Conservation (phyloP, 345 rosid genomes). For the Psidium guajava region DNA sequence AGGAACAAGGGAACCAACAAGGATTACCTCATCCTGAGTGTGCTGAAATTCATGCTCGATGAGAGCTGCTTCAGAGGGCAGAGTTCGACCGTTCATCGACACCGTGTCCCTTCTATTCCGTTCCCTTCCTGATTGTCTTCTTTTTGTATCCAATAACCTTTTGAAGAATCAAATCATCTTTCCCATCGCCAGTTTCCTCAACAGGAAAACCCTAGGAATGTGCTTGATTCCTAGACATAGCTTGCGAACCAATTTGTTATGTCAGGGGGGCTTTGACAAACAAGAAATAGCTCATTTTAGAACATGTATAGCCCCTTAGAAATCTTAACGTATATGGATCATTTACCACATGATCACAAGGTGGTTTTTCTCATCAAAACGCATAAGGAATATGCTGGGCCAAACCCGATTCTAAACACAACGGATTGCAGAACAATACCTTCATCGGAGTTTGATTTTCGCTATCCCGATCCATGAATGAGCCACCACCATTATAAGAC, state of each 20-base stretch:
- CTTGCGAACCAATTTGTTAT: conserved; percentile 55
- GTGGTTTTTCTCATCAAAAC: neutral
- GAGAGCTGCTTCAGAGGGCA: neutral
- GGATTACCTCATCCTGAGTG: neutral
- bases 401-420: neutral
- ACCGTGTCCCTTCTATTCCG: neutral
- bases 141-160: neutral
- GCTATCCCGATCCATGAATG: neutral
- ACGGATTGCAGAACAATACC: conserved; percentile 3
- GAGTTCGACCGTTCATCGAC: neutral
- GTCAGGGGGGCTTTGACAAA: conserved; percentile 46
- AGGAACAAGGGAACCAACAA: neutral
- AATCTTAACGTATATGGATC: neutral
- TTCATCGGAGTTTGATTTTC: neutral
- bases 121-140: no score
- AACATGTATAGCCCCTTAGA: neutral
- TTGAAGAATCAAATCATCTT: conserved; percentile 6
- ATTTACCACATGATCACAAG: neutral
- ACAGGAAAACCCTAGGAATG: conserved; percentile 9
- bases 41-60: neutral
- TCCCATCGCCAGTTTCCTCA: conserved; percentile 13
- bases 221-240: conserved; percentile 49
- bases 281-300: neutral
- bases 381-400: neutral
- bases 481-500: neutral